phyloP scores from a whole-genome alignment of 306 rosid species.

The Citrullus amarus region DNA sequence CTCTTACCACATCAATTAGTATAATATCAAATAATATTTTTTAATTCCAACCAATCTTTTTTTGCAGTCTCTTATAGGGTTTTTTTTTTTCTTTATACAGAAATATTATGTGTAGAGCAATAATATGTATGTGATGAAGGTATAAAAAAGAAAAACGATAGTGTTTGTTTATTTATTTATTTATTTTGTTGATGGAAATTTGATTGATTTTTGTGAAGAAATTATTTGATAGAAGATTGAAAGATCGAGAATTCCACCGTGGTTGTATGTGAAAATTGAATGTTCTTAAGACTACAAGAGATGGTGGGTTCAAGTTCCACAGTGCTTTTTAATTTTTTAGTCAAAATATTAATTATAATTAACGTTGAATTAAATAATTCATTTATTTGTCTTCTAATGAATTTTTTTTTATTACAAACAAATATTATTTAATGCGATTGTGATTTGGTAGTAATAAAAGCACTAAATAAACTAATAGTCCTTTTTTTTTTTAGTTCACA shows the following conservation, averaged over 20 bases:
- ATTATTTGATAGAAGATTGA: background rate
- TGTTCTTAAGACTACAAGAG: background rate
- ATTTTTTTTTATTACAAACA: background rate
- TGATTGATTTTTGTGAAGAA: slow-evolving; percentile 3
- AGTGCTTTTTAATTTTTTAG: background rate
- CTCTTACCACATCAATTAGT: too few species aligned
- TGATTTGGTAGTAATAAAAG: background rate
- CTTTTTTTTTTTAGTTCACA: background rate
- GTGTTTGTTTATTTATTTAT: background rate
- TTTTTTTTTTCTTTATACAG: background rate
- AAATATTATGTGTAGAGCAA: background rate
- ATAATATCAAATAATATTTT: background rate
- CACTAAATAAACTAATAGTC: background rate
- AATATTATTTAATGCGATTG: background rate
- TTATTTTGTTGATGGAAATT: background rate
- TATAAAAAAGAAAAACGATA: background rate
- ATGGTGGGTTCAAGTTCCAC: slow-evolving; percentile 3
- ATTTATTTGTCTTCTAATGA: background rate
- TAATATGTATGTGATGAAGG: background rate
- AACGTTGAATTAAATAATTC: background rate
- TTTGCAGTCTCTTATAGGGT: background rate
- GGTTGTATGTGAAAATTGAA: background rate
- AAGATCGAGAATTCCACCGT: background rate
- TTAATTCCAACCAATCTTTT: background rate
- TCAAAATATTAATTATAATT: background rate